Evolutionary conservation across 495 filamentous ascomycete species (phyloP).

Genomic region (Penicillium macrosclerotiorum): DNA sequence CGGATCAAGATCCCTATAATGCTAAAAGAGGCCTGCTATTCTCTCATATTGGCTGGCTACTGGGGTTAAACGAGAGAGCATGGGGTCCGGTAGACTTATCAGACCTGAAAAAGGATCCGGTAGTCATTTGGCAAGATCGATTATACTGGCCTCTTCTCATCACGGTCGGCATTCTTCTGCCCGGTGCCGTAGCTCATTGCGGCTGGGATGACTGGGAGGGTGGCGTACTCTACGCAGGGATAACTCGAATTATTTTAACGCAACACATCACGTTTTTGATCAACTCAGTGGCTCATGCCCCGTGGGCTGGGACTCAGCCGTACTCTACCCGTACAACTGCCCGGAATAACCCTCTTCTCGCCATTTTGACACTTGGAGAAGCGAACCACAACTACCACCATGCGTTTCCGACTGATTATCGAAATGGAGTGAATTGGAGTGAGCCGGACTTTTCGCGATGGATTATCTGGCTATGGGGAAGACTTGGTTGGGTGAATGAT

Average conservation of each 20-base stretch:
- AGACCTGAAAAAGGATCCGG: slow-evolving; percentile 25
- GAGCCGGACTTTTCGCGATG: slow-evolving; percentile 28
- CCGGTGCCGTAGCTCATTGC: slow-evolving; percentile 19
- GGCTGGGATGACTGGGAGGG: slow-evolving; percentile 30
- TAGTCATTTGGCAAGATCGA: slow-evolving; percentile 27
- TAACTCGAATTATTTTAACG: slow-evolving; percentile 20
- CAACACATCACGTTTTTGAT: slow-evolving; percentile 32
- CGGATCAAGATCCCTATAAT: slow-evolving; percentile 23
- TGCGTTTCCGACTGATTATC: slow-evolving; percentile 30
- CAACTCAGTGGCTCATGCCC: slow-evolving; percentile 30
- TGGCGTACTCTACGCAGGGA: slow-evolving; percentile 25
- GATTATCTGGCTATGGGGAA: slow-evolving; percentile 24
- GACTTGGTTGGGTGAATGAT: slow-evolving; percentile 23
- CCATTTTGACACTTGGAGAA: slow-evolving; percentile 27
- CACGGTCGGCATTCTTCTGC: slow-evolving; percentile 17
- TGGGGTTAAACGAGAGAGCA: slow-evolving; percentile 4
- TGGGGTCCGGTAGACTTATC: slow-evolving; percentile 20
- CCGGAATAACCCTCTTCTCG: slow-evolving; percentile 23
- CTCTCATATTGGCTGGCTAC: slow-evolving; percentile 26
- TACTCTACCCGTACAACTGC: slow-evolving; percentile 23
- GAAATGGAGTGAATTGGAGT: slow-evolving; percentile 31
- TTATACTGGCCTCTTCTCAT: slow-evolving; percentile 17
- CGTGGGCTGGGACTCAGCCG: slow-evolving; percentile 30
- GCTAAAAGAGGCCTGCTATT: slow-evolving; percentile 12
- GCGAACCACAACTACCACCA: slow-evolving; percentile 36